Conservation (phyloP, 78 protist species). For the Tieghemostelium lacteum region DNA sequence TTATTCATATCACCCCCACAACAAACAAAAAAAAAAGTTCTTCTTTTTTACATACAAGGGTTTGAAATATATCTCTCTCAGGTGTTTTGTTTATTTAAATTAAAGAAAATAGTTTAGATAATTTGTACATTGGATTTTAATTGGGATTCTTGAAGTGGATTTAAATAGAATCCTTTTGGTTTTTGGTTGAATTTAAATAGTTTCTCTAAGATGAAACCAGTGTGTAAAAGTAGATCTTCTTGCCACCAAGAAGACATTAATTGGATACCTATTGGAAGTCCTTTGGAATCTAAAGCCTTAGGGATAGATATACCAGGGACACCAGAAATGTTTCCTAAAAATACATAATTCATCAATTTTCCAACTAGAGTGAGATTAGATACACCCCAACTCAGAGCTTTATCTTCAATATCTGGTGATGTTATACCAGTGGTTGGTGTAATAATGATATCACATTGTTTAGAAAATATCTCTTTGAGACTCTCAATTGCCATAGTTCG, state of each 20-base stretch:
- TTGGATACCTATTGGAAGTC: conserved; percentile 84
- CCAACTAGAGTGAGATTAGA: conserved; percentile 25
- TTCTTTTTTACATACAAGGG: no score
- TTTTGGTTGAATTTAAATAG: conserved; percentile 19
- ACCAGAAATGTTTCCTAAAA: conserved; percentile 73
- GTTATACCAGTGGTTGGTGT: conserved; percentile 51
- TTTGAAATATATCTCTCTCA: no score
- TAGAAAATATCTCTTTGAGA: conserved; percentile 24
- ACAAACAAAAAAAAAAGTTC: no score
- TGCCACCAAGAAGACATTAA: conserved; percentile 81
- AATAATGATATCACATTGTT: conserved; percentile 42
- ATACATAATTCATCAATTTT: conserved; percentile 57
- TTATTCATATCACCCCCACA: no score
- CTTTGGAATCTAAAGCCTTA: conserved; percentile 6
- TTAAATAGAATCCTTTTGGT: conserved; percentile 27
- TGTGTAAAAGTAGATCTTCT: conserved; percentile 61
- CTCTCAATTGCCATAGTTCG: conserved; percentile 36
- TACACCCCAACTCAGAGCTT: conserved; percentile 23
- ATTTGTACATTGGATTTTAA: no score
- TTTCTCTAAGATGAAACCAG: conserved; percentile 55
- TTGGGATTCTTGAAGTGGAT: no score
- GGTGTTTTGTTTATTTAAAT: no score
- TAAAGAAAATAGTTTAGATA: no score
- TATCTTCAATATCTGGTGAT: conserved; percentile 46
- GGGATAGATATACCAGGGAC: conserved; percentile 83